These are phyloP conservation scores for Penicilliopsis zonata DNA, from an alignment of 495 filamentous ascomycete genomes.

Conservation along the genomic window DNA sequence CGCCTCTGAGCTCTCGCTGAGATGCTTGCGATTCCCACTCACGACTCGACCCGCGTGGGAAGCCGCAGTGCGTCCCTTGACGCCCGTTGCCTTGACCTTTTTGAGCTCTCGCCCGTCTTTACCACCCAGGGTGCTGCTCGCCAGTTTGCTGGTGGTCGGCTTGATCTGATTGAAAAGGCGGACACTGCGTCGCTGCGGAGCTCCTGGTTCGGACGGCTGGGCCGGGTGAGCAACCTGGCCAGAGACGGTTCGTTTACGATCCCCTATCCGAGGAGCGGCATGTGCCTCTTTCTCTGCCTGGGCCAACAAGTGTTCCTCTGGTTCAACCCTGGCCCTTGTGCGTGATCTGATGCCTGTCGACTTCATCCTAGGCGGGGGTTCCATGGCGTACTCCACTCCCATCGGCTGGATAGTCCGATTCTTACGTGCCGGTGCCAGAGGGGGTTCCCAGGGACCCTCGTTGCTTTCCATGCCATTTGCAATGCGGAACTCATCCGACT, in stretches of 20 bases:
- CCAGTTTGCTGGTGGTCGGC: slow-evolving; percentile 46
- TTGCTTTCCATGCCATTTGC: slow-evolving; percentile 20
- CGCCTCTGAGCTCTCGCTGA: slow-evolving; percentile 54
- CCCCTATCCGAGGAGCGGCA: slow-evolving; percentile 26
- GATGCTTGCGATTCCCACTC: slow-evolving; percentile 60
- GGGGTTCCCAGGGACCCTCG: slow-evolving; percentile 42
- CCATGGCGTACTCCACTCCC: slow-evolving; percentile 35
- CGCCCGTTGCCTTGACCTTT: slow-evolving; percentile 57
- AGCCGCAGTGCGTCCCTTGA: slow-evolving; percentile 40
- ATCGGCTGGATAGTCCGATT: slow-evolving; percentile 45
- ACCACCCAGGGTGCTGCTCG: slow-evolving; percentile 35
- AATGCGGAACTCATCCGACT: slow-evolving; percentile 29
- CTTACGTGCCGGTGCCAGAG: slow-evolving; percentile 54
- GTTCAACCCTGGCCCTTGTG: slow-evolving; percentile 36
- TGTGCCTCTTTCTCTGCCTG: slow-evolving; percentile 24
- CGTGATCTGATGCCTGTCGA: slow-evolving; percentile 38
- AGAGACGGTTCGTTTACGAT: slow-evolving; percentile 76
- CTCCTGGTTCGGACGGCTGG: slow-evolving; percentile 47
- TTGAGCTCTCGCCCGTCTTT: slow-evolving; percentile 61
- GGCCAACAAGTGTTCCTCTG: slow-evolving; percentile 30
- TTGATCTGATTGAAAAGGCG: slow-evolving; percentile 62
- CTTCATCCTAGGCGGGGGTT: slow-evolving; percentile 54
- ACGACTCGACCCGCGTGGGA: slow-evolving; percentile 71
- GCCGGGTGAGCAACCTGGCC: slow-evolving; percentile 58
- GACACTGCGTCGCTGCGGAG: slow-evolving; percentile 65